A percentile compares a stretch with the other conserved stretches of the same genome.
phyloP scores from a whole-genome alignment of 805 yeast genomes.

The Ogataea pilisensis region DNA sequence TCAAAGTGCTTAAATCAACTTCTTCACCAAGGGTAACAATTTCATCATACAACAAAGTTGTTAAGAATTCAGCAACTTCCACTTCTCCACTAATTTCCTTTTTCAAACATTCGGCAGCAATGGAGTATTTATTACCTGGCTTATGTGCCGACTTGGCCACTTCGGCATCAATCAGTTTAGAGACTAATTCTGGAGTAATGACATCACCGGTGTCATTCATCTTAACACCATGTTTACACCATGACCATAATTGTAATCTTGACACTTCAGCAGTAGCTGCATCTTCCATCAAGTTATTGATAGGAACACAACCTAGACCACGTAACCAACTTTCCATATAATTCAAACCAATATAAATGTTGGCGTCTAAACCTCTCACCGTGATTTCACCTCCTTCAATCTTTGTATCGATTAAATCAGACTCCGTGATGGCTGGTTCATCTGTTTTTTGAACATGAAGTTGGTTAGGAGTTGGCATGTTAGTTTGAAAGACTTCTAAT shows the following conservation, averaged over 20 bases:
- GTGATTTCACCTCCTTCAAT: conserved; percentile 64
- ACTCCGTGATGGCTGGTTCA: conserved; percentile 38
- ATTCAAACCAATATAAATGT: conserved; percentile 70
- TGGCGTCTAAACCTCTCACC: conserved; percentile 64
- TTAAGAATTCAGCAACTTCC: conserved; percentile 71
- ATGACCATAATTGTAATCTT: conserved; percentile 75
- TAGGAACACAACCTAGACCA: conserved; percentile 82
- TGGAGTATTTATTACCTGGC: conserved; percentile 60
- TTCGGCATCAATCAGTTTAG: conserved; percentile 56
- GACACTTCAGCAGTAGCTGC: conserved; percentile 90
- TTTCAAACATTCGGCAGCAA: conserved; percentile 66
- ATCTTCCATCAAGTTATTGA: conserved; percentile 82
- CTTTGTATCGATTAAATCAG: conserved; percentile 58
- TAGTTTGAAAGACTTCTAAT: conserved; percentile 63
- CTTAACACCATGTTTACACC: conserved; percentile 70
- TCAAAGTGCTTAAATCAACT: conserved; percentile 30
- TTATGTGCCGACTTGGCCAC: conserved; percentile 49
- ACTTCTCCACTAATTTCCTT: conserved; percentile 67
- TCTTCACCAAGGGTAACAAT: conserved; percentile 45
- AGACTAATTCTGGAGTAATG: conserved; percentile 58
- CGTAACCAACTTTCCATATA: conserved; percentile 86
- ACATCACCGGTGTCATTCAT: conserved; percentile 53
- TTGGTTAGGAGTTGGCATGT: conserved; percentile 83
- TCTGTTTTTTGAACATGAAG: conserved; percentile 45
- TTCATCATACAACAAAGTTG: conserved; percentile 72